Evolutionary conservation across 148 eudicot species (phyloP).

Genomic region (Amaranthus palmeri): DNA sequence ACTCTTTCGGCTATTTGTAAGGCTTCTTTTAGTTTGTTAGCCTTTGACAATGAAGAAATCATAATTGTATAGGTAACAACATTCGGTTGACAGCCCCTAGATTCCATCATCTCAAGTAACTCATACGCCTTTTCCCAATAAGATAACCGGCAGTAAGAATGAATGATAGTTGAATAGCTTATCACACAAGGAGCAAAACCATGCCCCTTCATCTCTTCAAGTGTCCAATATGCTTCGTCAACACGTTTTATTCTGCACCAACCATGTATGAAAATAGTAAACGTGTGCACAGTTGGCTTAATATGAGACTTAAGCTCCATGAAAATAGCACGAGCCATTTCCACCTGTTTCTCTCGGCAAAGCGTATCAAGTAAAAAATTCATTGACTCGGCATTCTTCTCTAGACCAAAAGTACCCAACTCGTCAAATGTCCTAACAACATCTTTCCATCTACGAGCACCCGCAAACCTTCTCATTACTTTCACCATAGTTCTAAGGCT

Average conservation of each 20-base stretch:
- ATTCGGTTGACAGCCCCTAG: conserved; percentile 64
- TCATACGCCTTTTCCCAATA: conserved; percentile 56
- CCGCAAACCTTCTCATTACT: conserved; percentile 75
- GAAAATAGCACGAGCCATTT: conserved; percentile 67
- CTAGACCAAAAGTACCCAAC: conserved; percentile 54
- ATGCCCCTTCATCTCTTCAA: conserved; percentile 90
- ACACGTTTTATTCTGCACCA: conserved; percentile 85
- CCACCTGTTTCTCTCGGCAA: conserved; percentile 80
- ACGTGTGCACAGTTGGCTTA: conserved; percentile 62
- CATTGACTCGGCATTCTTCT: conserved; percentile 73
- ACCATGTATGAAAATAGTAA: conserved; percentile 77
- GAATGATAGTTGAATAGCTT: conserved; percentile 77
- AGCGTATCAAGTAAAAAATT: conserved; percentile 81
- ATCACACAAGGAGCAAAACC: conserved; percentile 76
- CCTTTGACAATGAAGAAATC: conserved; percentile 60
- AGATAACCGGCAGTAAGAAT: conserved; percentile 55
- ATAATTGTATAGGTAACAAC: conserved; percentile 75
- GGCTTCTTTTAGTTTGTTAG: conserved; percentile 51
- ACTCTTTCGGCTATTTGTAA: conserved; percentile 47
- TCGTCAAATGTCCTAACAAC: conserved; percentile 61
- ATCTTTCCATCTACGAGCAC: conserved; percentile 69
- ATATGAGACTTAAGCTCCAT: conserved; percentile 63
- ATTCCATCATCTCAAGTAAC: conserved; percentile 70
- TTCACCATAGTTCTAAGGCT: conserved; percentile 56
- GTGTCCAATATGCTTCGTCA: conserved; percentile 84